Conservation (phyloP, 2,329 filamentous ascomycete genomes). For the Talaromyces sp. region DNA sequence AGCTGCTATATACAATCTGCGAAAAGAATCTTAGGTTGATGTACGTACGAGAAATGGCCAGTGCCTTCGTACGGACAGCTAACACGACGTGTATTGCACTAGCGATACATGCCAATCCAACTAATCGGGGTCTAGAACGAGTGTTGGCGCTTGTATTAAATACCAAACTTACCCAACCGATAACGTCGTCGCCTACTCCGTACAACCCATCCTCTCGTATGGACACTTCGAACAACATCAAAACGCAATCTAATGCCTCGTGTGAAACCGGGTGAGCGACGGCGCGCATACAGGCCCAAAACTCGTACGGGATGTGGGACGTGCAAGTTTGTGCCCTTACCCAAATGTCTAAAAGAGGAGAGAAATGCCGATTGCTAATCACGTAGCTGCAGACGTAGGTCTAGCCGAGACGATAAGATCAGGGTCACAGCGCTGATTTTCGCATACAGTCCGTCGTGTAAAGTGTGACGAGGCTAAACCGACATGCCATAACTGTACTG, state of each 20-base stretch:
- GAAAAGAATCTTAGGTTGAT: too few relatives aligned
- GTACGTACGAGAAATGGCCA: background rate
- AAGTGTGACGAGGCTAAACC: constrained; percentile 13
- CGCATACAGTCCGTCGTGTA: constrained; percentile 1
- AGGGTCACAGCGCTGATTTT: background rate
- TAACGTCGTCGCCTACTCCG: background rate
- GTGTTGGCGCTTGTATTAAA: background rate
- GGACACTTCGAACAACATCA: background rate
- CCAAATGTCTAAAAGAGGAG: too few relatives aligned
- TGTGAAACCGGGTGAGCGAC: constrained; percentile 13
- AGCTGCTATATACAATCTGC: too few relatives aligned
- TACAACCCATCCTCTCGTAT: background rate
- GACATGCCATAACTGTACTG: background rate
- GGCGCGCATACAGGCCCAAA: constrained; percentile 10
- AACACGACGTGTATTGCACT: background rate
- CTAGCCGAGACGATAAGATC: background rate
- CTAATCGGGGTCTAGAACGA: background rate
- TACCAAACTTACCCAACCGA: background rate
- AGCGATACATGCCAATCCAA: background rate
- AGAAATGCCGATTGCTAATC: background rate
- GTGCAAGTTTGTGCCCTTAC: constrained; percentile 10
- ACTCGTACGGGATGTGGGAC: constrained; percentile 12
- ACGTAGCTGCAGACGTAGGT: background rate
- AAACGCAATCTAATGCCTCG: constrained; percentile 2
- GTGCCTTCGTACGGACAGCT: constrained; percentile 1